phyloP scores from a whole-genome alignment of 1,284 basidiomycete genomes.

The Cutaneotrichosporon cutaneum region DNA sequence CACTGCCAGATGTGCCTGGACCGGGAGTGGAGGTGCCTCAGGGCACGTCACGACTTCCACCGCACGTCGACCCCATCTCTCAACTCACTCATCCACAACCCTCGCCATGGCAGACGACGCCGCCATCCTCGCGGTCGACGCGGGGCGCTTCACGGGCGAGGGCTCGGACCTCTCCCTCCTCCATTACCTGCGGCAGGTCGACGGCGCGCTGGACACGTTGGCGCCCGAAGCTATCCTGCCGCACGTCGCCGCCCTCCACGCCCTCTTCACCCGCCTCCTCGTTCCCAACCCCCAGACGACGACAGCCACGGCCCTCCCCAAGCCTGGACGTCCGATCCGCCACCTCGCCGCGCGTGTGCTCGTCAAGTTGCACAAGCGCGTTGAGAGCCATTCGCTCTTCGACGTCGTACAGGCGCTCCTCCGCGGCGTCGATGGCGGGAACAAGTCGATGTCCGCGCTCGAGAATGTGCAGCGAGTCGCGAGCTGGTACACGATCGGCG shows the following conservation, averaged over 20 bases:
- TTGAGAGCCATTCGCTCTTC: slow-evolving; percentile 79
- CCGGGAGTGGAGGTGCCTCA: background rate
- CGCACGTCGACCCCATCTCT: background rate
- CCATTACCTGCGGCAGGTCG: slow-evolving; percentile 45
- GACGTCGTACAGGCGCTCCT: slow-evolving; percentile 80
- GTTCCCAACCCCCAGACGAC: slow-evolving; percentile 26
- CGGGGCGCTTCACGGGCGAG: slow-evolving; percentile 45
- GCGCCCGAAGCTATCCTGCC: slow-evolving; percentile 26
- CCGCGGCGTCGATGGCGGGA: slow-evolving; percentile 61
- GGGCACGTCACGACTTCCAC: background rate
- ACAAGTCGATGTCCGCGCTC: slow-evolving; percentile 51
- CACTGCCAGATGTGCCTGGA: background rate
- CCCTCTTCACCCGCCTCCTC: slow-evolving; percentile 46
- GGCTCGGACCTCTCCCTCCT: slow-evolving; percentile 46
- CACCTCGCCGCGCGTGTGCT: slow-evolving; percentile 77
- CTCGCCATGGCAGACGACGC: slow-evolving; percentile 23
- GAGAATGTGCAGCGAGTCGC: slow-evolving; percentile 67
- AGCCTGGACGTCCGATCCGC: slow-evolving; percentile 79
- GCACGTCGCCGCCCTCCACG: slow-evolving; percentile 36
- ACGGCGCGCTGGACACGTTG: slow-evolving; percentile 45
- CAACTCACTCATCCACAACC: slow-evolving; percentile 11
- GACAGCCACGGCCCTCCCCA: slow-evolving; percentile 57
- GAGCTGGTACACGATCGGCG: slow-evolving; percentile 70
- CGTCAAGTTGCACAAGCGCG: slow-evolving; percentile 70
- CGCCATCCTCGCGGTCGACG: slow-evolving; percentile 24